Conservation (phyloP, 73 alveolate genomes). For the Stentor coeruleus region DNA sequence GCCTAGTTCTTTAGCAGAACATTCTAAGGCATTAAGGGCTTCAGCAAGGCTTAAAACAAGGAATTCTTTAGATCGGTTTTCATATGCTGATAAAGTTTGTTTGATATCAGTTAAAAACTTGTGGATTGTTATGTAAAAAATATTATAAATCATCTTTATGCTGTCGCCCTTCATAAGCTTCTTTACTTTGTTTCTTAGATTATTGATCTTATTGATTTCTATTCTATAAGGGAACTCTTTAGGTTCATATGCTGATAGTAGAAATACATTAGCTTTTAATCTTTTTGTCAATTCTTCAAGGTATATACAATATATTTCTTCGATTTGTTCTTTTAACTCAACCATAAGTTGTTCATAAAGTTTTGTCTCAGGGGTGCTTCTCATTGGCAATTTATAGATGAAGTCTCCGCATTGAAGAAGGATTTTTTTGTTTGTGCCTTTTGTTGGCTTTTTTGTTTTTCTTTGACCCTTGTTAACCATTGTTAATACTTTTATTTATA, state of each 20-base stretch:
- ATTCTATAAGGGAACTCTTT: not conserved
- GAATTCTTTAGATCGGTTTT: not conserved
- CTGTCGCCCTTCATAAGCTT: not conserved
- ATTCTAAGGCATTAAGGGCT: not conserved
- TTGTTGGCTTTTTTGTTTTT: not conserved
- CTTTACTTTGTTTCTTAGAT: slow-evolving; percentile 5
- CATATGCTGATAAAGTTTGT: not conserved
- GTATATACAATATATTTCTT: not conserved
- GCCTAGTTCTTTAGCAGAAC: slow-evolving; percentile 11
- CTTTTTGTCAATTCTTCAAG: not conserved
- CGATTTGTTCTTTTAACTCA: not conserved
- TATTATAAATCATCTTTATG: not conserved
- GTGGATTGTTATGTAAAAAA: slow-evolving; percentile 3
- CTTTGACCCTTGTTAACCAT: not conserved
- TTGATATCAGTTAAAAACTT: slow-evolving; percentile 8
- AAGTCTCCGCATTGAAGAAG: slow-evolving; percentile 1
- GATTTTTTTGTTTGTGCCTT: not conserved
- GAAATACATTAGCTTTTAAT: not conserved
- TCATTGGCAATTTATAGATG: not conserved
- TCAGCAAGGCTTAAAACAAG: slow-evolving; percentile 9
- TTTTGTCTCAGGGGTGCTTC: not conserved
- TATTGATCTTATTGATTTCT: not conserved
- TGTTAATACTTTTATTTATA: too few relatives aligned
- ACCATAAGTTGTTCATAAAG: not conserved
- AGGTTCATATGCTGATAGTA: not conserved